Percentiles rank a stretch among this genome's conserved stretches.
Evolutionary conservation across 2,329 filamentous ascomycete species (phyloP).

Genomic region (Claviceps purpurea): DNA sequence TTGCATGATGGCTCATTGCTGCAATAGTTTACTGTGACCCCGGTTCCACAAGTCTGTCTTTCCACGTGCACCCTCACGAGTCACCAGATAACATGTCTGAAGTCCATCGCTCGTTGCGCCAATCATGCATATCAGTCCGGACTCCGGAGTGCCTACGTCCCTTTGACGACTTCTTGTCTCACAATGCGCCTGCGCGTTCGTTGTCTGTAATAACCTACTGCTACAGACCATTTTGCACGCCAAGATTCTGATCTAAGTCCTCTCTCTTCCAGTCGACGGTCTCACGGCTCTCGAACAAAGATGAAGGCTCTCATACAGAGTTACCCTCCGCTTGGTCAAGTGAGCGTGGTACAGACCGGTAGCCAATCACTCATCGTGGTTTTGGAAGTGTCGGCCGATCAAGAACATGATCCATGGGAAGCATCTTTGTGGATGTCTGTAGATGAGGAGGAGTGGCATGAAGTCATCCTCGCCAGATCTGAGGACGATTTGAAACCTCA

Average conservation of each 20-base stretch:
- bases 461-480: conserved; percentile 31
- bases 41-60: too few species aligned
- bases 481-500: conserved; percentile 25
- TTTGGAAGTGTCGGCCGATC: conserved; percentile 48
- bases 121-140: not conserved
- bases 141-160: not conserved
- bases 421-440: conserved; percentile 58
- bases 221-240: not conserved
- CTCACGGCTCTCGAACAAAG: not conserved
- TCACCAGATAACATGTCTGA: too few species aligned
- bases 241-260: not conserved
- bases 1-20: too few species aligned
- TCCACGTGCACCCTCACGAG: too few species aligned
- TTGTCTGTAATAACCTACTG: not conserved
- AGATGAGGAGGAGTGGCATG: conserved; percentile 41
- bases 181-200: not conserved
- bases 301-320: conserved; percentile 30
- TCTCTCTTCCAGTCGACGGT: not conserved
- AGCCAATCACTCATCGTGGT: conserved; percentile 52
- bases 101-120: not conserved
- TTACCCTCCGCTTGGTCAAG: conserved; percentile 63
- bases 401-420: conserved; percentile 50
- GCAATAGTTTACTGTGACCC: too few species aligned
- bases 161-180: not conserved
- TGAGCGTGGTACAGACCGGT: conserved; percentile 42